phyloP scores from a whole-genome alignment of 202 grass and related monocot species.

The Panicum hallii region DNA sequence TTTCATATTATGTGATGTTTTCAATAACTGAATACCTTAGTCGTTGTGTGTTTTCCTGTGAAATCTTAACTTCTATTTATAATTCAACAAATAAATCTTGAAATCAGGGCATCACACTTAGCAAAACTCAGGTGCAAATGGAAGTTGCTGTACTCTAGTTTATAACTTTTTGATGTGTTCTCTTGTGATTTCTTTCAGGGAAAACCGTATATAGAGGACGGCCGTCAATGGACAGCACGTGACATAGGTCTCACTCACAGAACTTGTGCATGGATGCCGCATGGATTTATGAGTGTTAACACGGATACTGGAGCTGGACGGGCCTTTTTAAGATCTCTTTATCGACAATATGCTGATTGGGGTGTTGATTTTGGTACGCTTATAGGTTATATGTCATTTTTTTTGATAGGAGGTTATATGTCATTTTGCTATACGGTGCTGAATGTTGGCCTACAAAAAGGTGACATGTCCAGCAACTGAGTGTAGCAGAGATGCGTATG shows the following conservation, averaged over 20 bases:
- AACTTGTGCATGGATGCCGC: constrained; percentile 80
- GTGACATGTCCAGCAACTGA: too few species aligned
- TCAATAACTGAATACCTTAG: not conserved
- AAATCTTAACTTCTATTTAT: not conserved
- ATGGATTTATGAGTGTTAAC: constrained; percentile 96
- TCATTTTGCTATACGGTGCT: too few species aligned
- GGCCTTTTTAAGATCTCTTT: constrained; percentile 89
- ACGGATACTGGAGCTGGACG: constrained; percentile 75
- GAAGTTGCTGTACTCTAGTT: constrained; percentile 1
- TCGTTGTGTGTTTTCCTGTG: not conserved
- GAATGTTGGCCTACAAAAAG: too few species aligned
- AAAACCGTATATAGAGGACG: constrained; percentile 61
- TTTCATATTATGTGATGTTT: not conserved
- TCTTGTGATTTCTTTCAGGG: constrained; percentile 56
- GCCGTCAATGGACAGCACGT: constrained; percentile 60
- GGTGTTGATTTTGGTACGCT: constrained; percentile 92
- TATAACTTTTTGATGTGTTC: constrained; percentile 31
- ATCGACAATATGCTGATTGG: constrained; percentile 82
- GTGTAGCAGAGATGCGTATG: too few species aligned
- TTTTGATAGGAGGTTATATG: too few species aligned
- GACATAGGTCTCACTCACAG: constrained; percentile 79
- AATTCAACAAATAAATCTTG: not conserved
- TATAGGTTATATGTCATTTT: constrained; percentile 25
- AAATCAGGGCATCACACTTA: not conserved
- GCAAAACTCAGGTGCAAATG: not conserved